phyloP scores from a whole-genome alignment of 164 flowering plant genomes.

The Macadamia integrifolia region DNA sequence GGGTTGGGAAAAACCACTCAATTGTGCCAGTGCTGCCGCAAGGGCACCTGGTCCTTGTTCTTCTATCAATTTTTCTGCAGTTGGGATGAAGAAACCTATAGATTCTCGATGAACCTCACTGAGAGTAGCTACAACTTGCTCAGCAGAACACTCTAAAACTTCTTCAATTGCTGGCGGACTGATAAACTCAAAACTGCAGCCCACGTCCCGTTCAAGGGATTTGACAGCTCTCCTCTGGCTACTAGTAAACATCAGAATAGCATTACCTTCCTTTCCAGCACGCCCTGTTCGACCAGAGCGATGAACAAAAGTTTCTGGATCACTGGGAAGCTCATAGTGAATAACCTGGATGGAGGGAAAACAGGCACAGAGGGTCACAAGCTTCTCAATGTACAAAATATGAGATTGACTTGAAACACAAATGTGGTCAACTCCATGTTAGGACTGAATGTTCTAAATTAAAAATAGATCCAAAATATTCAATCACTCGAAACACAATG shows the following conservation, averaged over 20 bases:
- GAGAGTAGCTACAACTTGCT: slow-evolving; percentile 89
- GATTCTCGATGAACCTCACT: slow-evolving; percentile 90
- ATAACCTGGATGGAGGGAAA: slow-evolving; percentile 52
- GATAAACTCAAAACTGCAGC: slow-evolving; percentile 79
- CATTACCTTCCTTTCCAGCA: slow-evolving; percentile 92
- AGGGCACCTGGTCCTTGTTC: slow-evolving; percentile 77
- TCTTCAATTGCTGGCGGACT: slow-evolving; percentile 76
- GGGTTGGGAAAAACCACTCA: slow-evolving; percentile 96
- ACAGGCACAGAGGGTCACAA: neutral
- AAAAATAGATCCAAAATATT: neutral
- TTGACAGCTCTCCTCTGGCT: slow-evolving; percentile 80
- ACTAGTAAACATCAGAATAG: slow-evolving; percentile 77
- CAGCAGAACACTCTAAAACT: slow-evolving; percentile 79
- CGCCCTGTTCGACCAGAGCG: slow-evolving; percentile 99
- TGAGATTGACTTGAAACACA: neutral
- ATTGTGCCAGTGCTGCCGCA: slow-evolving; percentile 94
- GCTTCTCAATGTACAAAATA: slow-evolving; percentile 6
- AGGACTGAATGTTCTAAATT: neutral
- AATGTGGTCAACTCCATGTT: neutral
- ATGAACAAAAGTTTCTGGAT: slow-evolving; percentile 97
- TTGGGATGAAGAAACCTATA: slow-evolving; percentile 67
- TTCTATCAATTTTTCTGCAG: slow-evolving; percentile 74
- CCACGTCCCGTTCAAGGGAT: slow-evolving; percentile 89
- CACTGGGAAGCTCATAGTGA: slow-evolving; percentile 97
- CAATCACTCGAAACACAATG: neutral